phyloP scores from a whole-genome alignment of 2,329 filamentous ascomycete species.

The Pseudocercospora crystallina region DNA sequence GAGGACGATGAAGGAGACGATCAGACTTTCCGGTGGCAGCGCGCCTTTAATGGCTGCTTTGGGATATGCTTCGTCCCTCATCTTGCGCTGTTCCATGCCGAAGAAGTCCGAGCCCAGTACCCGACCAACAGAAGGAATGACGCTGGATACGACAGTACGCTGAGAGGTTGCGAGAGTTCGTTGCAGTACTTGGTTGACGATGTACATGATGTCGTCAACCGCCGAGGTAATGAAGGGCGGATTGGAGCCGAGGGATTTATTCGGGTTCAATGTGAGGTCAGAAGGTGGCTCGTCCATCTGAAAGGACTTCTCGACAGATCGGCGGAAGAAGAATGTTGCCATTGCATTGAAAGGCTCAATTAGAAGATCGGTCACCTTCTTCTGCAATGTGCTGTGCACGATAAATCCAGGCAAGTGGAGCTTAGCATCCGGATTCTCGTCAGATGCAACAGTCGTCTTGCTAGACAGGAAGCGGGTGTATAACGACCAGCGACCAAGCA shows the following conservation, averaged over 20 bases:
- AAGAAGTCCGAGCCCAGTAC: constrained; percentile 88
- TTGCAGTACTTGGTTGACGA: constrained; percentile 87
- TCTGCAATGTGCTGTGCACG: constrained; percentile 72
- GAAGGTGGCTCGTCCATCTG: constrained; percentile 87
- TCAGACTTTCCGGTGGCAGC: constrained; percentile 81
- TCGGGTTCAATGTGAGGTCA: constrained; percentile 74
- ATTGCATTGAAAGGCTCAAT: constrained; percentile 82
- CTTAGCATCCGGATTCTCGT: constrained; percentile 30
- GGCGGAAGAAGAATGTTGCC: constrained; percentile 94
- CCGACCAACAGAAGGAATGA: constrained; percentile 74
- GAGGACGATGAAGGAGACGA: constrained; percentile 85
- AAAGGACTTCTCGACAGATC: constrained; percentile 96
- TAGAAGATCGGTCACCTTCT: constrained; percentile 74
- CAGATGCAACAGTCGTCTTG: constrained; percentile 61
- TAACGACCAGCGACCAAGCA: constrained; percentile 90
- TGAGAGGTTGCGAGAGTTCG: constrained; percentile 85
- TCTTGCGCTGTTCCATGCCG: constrained; percentile 95
- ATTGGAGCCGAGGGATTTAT: constrained; percentile 69
- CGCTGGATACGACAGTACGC: constrained; percentile 70
- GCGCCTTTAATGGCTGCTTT: constrained; percentile 74
- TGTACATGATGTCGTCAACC: constrained; percentile 99
- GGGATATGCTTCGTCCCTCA: constrained; percentile 94
- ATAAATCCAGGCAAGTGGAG: constrained; percentile 73
- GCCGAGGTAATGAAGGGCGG: constrained; percentile 91
- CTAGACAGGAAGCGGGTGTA: constrained; percentile 86